Evolutionary conservation across 129 eudicot species (phyloP).

Genomic region (Helianthus tuberosus): DNA sequence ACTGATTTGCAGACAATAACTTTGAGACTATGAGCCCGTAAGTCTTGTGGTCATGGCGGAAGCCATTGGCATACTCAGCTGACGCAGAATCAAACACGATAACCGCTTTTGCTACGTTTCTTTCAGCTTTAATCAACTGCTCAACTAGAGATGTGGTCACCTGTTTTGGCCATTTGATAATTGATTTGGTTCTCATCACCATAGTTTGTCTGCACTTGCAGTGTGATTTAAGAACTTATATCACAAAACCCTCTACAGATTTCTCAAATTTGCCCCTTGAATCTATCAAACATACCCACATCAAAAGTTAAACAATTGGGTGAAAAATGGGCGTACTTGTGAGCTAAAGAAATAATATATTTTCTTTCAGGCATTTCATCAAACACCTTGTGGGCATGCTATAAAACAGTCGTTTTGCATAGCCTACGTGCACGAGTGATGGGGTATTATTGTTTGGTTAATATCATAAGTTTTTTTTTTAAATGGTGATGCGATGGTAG

Average conservation of each 20-base stretch:
- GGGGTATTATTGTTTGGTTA: not conserved
- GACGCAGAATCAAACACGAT: conserved; percentile 79
- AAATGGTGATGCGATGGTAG: too few relatives aligned
- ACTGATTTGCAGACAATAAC: conserved; percentile 67
- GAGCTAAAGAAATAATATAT: not conserved
- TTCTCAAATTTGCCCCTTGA: not conserved
- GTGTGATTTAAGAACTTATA: too few relatives aligned
- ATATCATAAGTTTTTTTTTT: too few relatives aligned
- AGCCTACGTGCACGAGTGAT: not conserved
- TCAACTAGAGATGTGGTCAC: conserved; percentile 65
- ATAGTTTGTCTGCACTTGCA: not conserved
- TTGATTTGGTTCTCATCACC: conserved; percentile 49
- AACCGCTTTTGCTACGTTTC: conserved; percentile 62
- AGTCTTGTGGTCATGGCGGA: conserved; percentile 68
- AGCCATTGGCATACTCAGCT: conserved; percentile 74
- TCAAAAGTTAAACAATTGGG: not conserved
- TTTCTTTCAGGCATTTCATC: conserved; percentile 1
- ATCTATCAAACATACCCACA: not conserved
- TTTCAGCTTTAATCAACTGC: conserved; percentile 53
- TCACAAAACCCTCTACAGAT: too few relatives aligned
- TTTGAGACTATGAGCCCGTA: conserved; percentile 65
- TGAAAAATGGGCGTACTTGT: not conserved
- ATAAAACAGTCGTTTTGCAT: not conserved
- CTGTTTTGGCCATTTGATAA: conserved; percentile 76
- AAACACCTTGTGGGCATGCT: not conserved